Percentiles rank a stretch among this genome's conserved stretches.
These are phyloP conservation scores for Penicillium sp. DNA, from an alignment of 2,329 filamentous ascomycete genomes.

Conservation along the genomic window DNA sequence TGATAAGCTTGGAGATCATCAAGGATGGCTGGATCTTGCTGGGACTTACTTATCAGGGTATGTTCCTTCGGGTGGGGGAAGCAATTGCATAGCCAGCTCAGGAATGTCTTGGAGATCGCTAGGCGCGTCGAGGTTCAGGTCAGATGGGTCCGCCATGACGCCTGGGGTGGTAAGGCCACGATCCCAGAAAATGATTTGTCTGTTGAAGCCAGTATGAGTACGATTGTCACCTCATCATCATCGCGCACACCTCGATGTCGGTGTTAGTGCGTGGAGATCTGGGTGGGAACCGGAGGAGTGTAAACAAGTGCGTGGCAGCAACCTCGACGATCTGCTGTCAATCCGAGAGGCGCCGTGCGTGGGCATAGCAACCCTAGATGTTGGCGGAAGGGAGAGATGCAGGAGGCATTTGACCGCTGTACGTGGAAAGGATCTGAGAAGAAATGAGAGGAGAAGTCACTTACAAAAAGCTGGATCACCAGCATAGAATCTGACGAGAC, in stretches of 20 bases:
- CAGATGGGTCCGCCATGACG: slow-evolving; percentile 47
- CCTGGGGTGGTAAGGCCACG: slow-evolving; percentile 24
- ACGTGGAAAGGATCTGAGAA: neutral
- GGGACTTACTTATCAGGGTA: slow-evolving; percentile 47
- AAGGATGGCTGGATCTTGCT: neutral
- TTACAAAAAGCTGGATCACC: neutral
- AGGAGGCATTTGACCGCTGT: neutral
- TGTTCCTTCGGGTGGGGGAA: slow-evolving; percentile 49
- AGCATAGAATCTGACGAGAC: neutral
- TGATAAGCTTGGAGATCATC: slow-evolving; percentile 8
- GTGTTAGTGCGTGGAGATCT: slow-evolving; percentile 15
- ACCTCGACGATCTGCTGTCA: slow-evolving; percentile 26
- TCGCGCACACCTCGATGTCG: slow-evolving; percentile 6
- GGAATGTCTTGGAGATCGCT: slow-evolving; percentile 52
- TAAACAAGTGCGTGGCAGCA: slow-evolving; percentile 48
- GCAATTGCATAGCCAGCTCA: slow-evolving; percentile 47
- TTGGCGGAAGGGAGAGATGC: slow-evolving; percentile 13
- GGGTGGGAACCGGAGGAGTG: slow-evolving; percentile 20
- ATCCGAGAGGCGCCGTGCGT: slow-evolving; percentile 39
- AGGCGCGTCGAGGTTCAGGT: slow-evolving; percentile 50
- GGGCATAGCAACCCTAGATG: slow-evolving; percentile 36
- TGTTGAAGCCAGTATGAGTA: slow-evolving; percentile 22
- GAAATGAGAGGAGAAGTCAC: neutral
- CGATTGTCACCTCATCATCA: slow-evolving; percentile 25
- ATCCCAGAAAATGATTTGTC: slow-evolving; percentile 17